These are phyloP conservation scores for Apiospora pterosperma DNA, from an alignment of 2,329 filamentous ascomycete genomes.

Conservation along the genomic window DNA sequence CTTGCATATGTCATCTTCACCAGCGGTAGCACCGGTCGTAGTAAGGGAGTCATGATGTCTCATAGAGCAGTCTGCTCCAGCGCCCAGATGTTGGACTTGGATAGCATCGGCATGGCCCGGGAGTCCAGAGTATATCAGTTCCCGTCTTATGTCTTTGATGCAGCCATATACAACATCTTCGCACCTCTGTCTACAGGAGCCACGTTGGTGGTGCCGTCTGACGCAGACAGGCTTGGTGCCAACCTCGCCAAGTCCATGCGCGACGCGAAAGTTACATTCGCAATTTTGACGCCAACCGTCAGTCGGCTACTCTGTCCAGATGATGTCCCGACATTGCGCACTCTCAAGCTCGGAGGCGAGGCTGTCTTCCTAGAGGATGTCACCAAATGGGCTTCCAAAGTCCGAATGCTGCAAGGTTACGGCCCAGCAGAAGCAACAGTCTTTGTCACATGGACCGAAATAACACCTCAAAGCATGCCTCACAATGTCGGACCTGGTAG, in stretches of 20 bases:
- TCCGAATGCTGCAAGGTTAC: neutral
- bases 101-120: constrained; percentile 42
- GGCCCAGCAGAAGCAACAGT: neutral
- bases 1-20: constrained; percentile 9
- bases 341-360: neutral
- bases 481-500: constrained; percentile 3
- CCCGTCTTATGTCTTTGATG: constrained; percentile 9
- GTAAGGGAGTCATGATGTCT: constrained; percentile 10
- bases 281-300: neutral
- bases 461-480: neutral
- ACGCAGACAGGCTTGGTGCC: neutral
- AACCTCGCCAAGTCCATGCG: constrained; percentile 13
- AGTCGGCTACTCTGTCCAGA: neutral
- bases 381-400: neutral
- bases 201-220: constrained; percentile 6
- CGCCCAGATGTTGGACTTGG: neutral
- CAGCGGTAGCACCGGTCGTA: constrained; percentile 10
- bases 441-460: neutral
- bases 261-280: constrained; percentile 33
- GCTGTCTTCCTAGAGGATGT: neutral
- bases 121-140: constrained; percentile 27
- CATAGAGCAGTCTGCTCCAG: constrained; percentile 7
- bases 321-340: constrained; percentile 17
- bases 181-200: constrained; percentile 3
- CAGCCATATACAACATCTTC: constrained; percentile 5